phyloP scores from a whole-genome alignment of 1,139 yeast genomes.

The Kodamaea anthophila region DNA sequence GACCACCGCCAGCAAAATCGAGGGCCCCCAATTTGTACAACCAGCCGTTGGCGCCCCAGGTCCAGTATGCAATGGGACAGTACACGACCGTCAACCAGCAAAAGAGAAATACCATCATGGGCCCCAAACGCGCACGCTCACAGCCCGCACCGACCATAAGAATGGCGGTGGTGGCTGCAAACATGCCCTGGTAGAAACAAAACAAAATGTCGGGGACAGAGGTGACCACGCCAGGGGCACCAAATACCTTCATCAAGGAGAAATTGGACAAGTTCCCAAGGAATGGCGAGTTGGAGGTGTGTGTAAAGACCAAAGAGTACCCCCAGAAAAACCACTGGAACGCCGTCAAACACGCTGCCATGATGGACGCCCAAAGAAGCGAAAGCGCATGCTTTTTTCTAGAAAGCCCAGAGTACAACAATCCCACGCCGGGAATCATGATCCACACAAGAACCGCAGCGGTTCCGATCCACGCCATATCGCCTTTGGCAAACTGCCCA shows the following conservation, averaged over 20 bases:
- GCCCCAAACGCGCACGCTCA: conserved; percentile 94
- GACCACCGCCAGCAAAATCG: conserved; percentile 98
- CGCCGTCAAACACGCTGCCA: conserved; percentile 73
- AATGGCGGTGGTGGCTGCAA: conserved; percentile 86
- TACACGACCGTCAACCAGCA: conserved; percentile 95
- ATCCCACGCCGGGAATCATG: conserved; percentile 93
- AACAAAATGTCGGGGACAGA: conserved; percentile 81
- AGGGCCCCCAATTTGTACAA: conserved; percentile 71
- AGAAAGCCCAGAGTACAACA: conserved; percentile 83
- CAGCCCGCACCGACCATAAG: conserved; percentile 96
- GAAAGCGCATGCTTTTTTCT: conserved; percentile 91
- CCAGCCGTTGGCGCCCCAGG: conserved; percentile 95
- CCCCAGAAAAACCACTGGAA: conserved; percentile 99
- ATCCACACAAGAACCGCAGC: conserved; percentile 80
- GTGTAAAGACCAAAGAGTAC: conserved; percentile 79
- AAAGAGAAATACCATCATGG: conserved; percentile 91
- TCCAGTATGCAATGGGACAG: conserved; percentile 94
- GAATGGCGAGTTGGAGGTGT: conserved; percentile 56
- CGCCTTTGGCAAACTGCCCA: conserved; percentile 63
- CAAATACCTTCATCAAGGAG: conserved; percentile 72
- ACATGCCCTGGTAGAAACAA: conserved; percentile 93
- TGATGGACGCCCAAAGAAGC: conserved; percentile 86
- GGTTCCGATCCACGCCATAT: conserved; percentile 84
- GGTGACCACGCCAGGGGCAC: conserved; percentile 66
- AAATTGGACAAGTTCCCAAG: conserved; percentile 79